phyloP scores from a whole-genome alignment of 371 early-diverging fungal genomes.

The Lichtheimia hyalospora region DNA sequence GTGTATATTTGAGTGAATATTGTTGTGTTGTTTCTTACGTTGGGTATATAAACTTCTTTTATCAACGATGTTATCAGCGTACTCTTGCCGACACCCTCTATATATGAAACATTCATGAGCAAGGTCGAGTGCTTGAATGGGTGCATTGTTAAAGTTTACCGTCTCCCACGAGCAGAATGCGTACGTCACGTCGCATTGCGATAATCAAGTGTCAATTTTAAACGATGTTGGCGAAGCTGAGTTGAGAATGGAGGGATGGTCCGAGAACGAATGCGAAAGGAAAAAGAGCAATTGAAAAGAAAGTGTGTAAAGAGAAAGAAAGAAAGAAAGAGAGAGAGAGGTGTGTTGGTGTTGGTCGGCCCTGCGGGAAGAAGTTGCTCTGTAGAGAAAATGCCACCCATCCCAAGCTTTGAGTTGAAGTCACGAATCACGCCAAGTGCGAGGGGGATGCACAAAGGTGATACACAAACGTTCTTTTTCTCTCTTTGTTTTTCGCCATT shows the following conservation, averaged over 20 bases:
- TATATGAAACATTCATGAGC: neutral
- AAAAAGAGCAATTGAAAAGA: neutral
- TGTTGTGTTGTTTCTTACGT: conserved; percentile 58
- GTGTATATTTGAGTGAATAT: neutral
- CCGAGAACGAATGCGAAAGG: neutral
- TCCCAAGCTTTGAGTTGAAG: neutral
- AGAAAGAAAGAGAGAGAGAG: too few species aligned
- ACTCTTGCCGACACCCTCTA: conserved; percentile 94
- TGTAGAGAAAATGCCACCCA: too few species aligned
- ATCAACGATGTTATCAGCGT: conserved; percentile 94
- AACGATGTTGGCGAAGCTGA: neutral
- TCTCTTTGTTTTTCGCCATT: neutral
- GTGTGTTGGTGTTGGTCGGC: too few species aligned
- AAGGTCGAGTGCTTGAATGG: neutral
- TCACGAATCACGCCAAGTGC: neutral
- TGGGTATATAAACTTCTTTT: conserved; percentile 90
- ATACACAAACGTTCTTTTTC: neutral
- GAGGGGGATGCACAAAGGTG: neutral
- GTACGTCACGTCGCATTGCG: conserved; percentile 85
- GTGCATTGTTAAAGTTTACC: conserved; percentile 53
- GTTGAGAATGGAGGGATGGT: neutral
- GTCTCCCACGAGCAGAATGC: conserved; percentile 88
- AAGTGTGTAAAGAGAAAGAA: neutral
- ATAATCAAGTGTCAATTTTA: conserved; percentile 1
- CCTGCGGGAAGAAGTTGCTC: too few species aligned